Conservation (phyloP, 768 basidiomycete genomes). For the Suillus ampliporus region DNA sequence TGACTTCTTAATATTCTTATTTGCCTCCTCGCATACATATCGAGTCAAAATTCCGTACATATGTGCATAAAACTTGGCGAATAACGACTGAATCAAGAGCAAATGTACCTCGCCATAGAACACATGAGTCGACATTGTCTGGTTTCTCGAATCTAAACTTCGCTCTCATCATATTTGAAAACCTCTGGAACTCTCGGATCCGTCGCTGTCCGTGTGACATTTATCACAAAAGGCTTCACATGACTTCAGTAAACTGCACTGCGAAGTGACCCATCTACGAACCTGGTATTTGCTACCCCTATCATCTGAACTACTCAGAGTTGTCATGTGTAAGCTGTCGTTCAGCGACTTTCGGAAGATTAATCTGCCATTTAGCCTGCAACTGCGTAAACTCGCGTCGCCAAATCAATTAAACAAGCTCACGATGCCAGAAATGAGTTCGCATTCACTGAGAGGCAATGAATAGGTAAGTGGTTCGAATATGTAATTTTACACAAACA, state of each 20-base stretch:
- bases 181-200: not conserved
- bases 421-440: conserved; percentile 8
- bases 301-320: not conserved
- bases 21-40: not conserved
- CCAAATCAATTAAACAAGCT: not conserved
- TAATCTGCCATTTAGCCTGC: conserved; percentile 5
- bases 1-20: too few species aligned
- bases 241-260: not conserved
- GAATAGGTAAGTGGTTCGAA: not conserved
- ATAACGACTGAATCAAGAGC: not conserved
- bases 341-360: not conserved
- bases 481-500: not conserved
- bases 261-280: not conserved
- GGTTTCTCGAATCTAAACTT: not conserved
- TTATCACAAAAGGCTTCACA: not conserved
- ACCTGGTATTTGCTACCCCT: not conserved
- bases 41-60: not conserved
- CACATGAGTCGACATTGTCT: too few species aligned
- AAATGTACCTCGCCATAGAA: not conserved
- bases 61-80: not conserved
- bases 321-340: not conserved
- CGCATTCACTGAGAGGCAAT: not conserved
- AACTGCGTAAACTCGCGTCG: not conserved
- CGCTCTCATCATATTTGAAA: not conserved
- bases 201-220: not conserved